Conservation (phyloP, 2,329 filamentous ascomycete genomes). For the Amphichorda felina region DNA sequence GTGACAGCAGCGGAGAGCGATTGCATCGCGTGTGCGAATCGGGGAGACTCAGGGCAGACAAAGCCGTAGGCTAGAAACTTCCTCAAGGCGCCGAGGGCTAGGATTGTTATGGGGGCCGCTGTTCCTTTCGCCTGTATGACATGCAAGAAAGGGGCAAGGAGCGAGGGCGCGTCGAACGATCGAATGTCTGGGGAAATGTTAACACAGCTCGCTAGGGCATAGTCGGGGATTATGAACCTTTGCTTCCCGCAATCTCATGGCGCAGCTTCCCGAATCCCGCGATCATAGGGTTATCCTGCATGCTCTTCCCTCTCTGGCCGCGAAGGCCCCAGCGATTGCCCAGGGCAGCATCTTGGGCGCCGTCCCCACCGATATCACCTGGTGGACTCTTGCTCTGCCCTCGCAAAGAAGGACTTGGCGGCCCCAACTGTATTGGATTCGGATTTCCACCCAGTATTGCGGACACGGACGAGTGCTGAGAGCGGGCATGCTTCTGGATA, state of each 20-base stretch:
- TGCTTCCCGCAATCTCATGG: conserved; percentile 76
- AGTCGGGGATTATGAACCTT: conserved; percentile 37
- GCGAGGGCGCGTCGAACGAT: conserved; percentile 75
- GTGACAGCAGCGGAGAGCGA: conserved; percentile 89
- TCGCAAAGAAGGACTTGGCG: conserved; percentile 27
- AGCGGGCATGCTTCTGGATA: conserved; percentile 95
- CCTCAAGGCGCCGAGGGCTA: conserved; percentile 84
- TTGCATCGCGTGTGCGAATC: conserved; percentile 87
- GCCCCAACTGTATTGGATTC: conserved; percentile 41
- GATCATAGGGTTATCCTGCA: conserved; percentile 96
- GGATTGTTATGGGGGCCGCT: conserved; percentile 88
- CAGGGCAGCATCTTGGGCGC: conserved; percentile 41
- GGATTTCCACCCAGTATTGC: conserved; percentile 79
- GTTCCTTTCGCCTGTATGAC: conserved; percentile 95
- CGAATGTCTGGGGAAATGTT: conserved; percentile 55
- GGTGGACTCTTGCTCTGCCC: conserved; percentile 28
- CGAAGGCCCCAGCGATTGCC: conserved; percentile 85
- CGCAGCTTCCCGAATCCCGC: conserved; percentile 85
- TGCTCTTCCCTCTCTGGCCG: conserved; percentile 91
- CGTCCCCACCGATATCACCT: conserved; percentile 15
- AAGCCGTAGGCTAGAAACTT: conserved; percentile 97
- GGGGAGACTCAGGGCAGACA: conserved; percentile 71
- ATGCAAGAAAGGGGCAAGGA: conserved; percentile 89
- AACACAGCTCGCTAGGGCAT: conserved; percentile 1
- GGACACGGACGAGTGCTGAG: conserved; percentile 90